Percentiles rank a stretch among this genome's conserved stretches.
Conservation (phyloP, 1,284 basidiomycete species). For the Sphaerobolus stellatus region DNA sequence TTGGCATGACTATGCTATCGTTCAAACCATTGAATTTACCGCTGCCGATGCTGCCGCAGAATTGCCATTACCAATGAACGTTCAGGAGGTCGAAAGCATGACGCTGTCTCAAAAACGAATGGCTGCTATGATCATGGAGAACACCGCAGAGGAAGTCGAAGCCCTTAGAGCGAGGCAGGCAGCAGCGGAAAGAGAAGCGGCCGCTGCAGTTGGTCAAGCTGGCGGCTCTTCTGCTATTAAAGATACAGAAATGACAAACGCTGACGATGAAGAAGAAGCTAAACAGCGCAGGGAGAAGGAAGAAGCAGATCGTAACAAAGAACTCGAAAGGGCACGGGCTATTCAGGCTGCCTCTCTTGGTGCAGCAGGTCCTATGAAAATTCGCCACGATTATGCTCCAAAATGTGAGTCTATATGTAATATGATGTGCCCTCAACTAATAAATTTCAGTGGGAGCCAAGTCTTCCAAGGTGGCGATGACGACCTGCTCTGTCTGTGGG, state of each 20-base stretch:
- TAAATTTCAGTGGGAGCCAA: constrained; percentile 59
- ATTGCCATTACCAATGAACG: constrained; percentile 91
- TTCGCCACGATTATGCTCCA: constrained; percentile 94
- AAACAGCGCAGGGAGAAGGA: constrained; percentile 67
- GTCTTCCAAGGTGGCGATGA: constrained; percentile 68
- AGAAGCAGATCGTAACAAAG: constrained; percentile 73
- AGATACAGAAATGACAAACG: constrained; percentile 72
- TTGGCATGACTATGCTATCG: constrained; percentile 99
- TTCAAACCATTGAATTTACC: constrained; percentile 98
- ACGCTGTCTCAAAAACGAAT: constrained; percentile 96
- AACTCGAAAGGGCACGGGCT: constrained; percentile 75
- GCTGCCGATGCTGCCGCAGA: constrained; percentile 88
- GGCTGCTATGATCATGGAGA: constrained; percentile 98
- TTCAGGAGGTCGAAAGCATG: constrained; percentile 95
- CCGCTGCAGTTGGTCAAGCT: constrained; percentile 62
- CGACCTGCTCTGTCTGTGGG: constrained; percentile 90
- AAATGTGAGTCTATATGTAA: constrained; percentile 62
- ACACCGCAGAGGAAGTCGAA: constrained; percentile 80
- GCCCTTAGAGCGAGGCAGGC: constrained; percentile 76
- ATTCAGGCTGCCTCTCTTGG: constrained; percentile 76
- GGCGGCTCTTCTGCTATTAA: constrained; percentile 47
- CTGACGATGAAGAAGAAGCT: constrained; percentile 70
- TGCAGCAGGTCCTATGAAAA: constrained; percentile 87
- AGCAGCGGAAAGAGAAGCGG: constrained; percentile 75
- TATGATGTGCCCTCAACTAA: constrained; percentile 13